These are phyloP conservation scores for Dictyostelium brefeldianum DNA, from an alignment of 78 protist species.

Conservation along the genomic window DNA sequence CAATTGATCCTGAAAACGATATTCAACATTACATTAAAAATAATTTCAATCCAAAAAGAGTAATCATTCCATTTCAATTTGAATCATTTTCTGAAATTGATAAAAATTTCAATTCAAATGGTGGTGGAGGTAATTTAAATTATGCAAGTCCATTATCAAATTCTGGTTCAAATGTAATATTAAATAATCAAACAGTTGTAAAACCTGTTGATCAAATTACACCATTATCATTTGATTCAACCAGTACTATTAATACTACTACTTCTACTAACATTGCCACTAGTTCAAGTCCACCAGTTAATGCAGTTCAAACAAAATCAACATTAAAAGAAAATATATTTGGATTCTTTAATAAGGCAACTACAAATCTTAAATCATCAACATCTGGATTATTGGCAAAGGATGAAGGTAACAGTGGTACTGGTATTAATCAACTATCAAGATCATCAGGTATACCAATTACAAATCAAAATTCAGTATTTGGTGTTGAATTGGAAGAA, in stretches of 20 bases:
- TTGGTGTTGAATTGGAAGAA: slow-evolving; percentile 56
- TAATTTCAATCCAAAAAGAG: slow-evolving; percentile 6
- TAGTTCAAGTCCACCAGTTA: neutral
- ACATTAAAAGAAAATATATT: slow-evolving; percentile 33
- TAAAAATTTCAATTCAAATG: too few species aligned
- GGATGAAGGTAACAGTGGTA: neutral
- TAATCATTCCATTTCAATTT: slow-evolving; percentile 39
- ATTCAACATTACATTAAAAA: slow-evolving; percentile 31
- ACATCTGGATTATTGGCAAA: neutral
- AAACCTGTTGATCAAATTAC: too few species aligned
- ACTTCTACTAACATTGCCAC: neutral
- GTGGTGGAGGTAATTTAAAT: neutral
- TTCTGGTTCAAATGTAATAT: neutral
- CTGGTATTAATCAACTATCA: neutral
- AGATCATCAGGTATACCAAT: neutral
- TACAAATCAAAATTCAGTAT: slow-evolving; percentile 6
- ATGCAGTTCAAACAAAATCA: neutral
- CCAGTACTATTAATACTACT: neutral
- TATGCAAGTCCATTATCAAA: slow-evolving; percentile 5
- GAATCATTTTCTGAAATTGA: neutral
- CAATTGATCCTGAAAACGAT: slow-evolving; percentile 54
- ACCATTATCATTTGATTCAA: neutral
- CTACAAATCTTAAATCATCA: slow-evolving; percentile 22
- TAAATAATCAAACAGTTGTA: neutral
- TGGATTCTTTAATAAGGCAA: slow-evolving; percentile 68